Percentiles rank a stretch among this genome's conserved stretches.
These are phyloP conservation scores for Neospora caninum DNA, from an alignment of 169 alveolate species.

Conservation along the genomic window DNA sequence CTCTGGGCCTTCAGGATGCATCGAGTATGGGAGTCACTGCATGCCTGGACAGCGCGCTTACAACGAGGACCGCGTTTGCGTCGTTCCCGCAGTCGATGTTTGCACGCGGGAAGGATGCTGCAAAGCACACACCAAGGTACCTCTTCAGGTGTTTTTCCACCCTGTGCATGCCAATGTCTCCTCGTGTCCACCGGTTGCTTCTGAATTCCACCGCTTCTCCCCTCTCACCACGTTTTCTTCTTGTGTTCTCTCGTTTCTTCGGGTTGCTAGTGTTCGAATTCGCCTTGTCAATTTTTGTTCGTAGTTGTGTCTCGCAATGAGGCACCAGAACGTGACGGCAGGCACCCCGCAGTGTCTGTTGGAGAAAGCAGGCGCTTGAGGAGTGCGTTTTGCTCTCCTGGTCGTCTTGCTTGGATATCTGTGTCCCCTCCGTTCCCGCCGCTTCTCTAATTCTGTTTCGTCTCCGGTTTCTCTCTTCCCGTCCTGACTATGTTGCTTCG, in stretches of 20 bases:
- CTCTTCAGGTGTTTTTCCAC: background rate
- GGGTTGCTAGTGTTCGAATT: background rate
- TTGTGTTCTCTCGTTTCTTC: background rate
- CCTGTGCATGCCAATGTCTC: background rate
- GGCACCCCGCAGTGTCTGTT: no score
- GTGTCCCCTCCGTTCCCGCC: background rate
- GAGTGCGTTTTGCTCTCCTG: no score
- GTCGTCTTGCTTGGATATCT: background rate
- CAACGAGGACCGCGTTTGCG: conserved; percentile 59
- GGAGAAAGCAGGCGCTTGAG: no score
- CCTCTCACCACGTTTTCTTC: background rate
- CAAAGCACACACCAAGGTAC: background rate
- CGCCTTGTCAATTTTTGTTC: background rate
- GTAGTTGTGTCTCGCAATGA: no score
- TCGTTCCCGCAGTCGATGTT: background rate
- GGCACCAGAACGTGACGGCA: no score
- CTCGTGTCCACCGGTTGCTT: background rate
- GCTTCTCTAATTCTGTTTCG: background rate
- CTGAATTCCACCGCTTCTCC: background rate
- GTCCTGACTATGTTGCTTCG: background rate
- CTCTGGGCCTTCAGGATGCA: background rate
- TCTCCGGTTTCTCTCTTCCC: background rate
- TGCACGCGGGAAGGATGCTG: background rate
- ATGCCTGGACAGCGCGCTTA: conserved; percentile 50
- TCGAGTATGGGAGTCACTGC: conserved; percentile 53